Evolutionary conservation across 768 basidiomycete species (phyloP), one percentile per base, ranked within the genome.

Genomic region (Melanogaster broomeanus): DNA sequence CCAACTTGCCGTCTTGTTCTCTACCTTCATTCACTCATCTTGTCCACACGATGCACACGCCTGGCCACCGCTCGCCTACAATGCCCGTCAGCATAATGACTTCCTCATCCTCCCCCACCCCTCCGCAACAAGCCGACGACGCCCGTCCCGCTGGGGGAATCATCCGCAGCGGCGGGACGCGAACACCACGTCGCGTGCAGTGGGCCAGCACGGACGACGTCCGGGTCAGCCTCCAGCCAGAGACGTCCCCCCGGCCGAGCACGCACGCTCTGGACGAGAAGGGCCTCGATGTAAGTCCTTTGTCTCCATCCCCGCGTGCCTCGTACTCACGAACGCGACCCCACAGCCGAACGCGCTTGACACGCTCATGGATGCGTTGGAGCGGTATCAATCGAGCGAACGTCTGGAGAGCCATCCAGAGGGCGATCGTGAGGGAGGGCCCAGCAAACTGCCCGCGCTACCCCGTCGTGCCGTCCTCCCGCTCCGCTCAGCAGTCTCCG

Each of bases 241-340:
- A 43, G 2, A 7, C 35, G 18, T 61, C 52, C 4, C 48, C 60
- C 21, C 58, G 33, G 27, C 21, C 30, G 28, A 59, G 55, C 19
- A 55, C 65, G n/a, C 75, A 77, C 46, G 74, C 70, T 22, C 68
- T 85, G 25, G 84, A 85, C 58, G 80, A 83, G 63, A 67, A 74
- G 40, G 84, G 74, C 0, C 57, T 77, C 27, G 74, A 84, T 57
- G 84, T 85, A 59, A 31, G 82, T 65, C 45, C 7, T 38, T 37
- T 38, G 15, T 24, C 19, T 27, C 28, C 0, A 21, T 19, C 19
- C 2, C 33, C 33, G 15, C 2, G 4, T 33, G 39, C 18, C 18
- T 21, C 12, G 7, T 10, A 25, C 60, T 46, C 49, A 48, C 31
- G 33, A 48, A 44, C 24, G 45, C 33, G 3, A 28, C 25, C n/a